Evolutionary conservation across 73 alveolate species (phyloP).

Genomic region (Symbiodinium pilosum): DNA sequence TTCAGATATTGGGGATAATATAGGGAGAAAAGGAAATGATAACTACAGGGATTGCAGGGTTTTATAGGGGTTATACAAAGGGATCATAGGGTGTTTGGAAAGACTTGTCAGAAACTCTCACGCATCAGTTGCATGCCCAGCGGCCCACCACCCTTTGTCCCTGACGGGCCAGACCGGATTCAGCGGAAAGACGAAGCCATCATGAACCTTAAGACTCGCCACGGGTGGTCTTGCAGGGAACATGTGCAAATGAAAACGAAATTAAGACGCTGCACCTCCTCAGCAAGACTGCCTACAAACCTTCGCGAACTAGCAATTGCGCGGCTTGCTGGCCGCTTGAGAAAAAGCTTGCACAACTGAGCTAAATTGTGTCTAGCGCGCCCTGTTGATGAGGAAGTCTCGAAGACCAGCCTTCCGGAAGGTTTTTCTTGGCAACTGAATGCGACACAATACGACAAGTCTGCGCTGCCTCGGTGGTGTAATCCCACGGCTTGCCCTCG

Average conservation of each 20-base stretch:
- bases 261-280: too few species aligned
- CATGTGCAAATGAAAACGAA: too few species aligned
- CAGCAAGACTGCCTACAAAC: too few species aligned
- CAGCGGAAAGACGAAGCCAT: conserved; percentile 80
- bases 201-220: conserved; percentile 47
- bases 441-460: too few species aligned
- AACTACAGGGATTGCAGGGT: background rate
- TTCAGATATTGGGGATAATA: background rate
- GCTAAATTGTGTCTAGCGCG: background rate
- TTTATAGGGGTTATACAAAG: background rate
- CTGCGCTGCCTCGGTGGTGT: conserved; percentile 70
- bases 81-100: background rate
- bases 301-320: too few species aligned
- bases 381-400: conserved; percentile 76
- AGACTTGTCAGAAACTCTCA: too few species aligned
- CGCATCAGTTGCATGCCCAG: background rate
- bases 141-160: conserved; percentile 94
- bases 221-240: too few species aligned
- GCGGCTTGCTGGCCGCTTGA: too few species aligned
- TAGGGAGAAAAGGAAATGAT: background rate
- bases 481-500: conserved; percentile 93
- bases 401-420: conserved; percentile 52
- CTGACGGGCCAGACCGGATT: conserved; percentile 94
- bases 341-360: too few species aligned
- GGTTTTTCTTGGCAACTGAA: background rate